A percentile compares a stretch with the other conserved stretches of the same genome.
phyloP scores from a whole-genome alignment of 805 yeast genomes.

The Starmerella tilneyi region DNA sequence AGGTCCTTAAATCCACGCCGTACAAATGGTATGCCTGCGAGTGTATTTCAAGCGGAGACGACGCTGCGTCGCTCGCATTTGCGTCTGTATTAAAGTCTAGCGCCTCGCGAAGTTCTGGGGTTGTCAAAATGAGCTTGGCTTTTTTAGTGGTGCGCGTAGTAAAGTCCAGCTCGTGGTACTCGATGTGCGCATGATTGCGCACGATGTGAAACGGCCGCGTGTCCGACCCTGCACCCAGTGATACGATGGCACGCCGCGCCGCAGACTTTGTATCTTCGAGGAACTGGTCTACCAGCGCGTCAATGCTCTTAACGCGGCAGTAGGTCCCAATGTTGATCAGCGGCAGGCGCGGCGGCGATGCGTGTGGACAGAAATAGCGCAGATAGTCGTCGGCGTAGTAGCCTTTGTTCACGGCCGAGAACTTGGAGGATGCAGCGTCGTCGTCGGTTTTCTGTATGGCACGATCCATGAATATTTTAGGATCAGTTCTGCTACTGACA shows the following conservation, averaged over 20 bases:
- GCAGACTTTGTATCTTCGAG: slow-evolving; percentile 24
- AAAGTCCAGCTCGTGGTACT: slow-evolving; percentile 57
- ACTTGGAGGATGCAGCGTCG: slow-evolving; percentile 49
- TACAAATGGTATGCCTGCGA: slow-evolving; percentile 39
- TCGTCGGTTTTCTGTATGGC: slow-evolving; percentile 47
- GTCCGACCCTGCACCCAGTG: slow-evolving; percentile 76
- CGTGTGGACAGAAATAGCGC: slow-evolving; percentile 13
- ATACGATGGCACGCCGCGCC: slow-evolving; percentile 40
- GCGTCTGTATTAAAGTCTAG: slow-evolving; percentile 19
- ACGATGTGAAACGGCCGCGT: slow-evolving; percentile 52
- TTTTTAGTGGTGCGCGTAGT: slow-evolving; percentile 44
- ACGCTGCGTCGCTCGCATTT: neutral
- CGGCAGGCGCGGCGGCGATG: slow-evolving; percentile 39
- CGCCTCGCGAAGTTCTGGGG: slow-evolving; percentile 28
- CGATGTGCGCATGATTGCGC: slow-evolving; percentile 29
- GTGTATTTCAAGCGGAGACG: too few relatives aligned
- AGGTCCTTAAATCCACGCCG: slow-evolving; percentile 46
- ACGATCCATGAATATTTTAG: too few relatives aligned
- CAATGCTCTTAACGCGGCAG: slow-evolving; percentile 40
- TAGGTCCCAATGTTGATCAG: slow-evolving; percentile 55
- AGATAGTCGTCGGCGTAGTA: slow-evolving; percentile 39
- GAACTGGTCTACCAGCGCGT: slow-evolving; percentile 35
- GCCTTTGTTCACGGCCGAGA: slow-evolving; percentile 37
- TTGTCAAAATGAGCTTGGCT: slow-evolving; percentile 37
- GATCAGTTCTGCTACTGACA: too few relatives aligned